Evolutionary conservation across 345 rosid genomes (phyloP), one percentile per base, ranked within the genome.

Genomic region (Cardiospermum halicacabum): DNA sequence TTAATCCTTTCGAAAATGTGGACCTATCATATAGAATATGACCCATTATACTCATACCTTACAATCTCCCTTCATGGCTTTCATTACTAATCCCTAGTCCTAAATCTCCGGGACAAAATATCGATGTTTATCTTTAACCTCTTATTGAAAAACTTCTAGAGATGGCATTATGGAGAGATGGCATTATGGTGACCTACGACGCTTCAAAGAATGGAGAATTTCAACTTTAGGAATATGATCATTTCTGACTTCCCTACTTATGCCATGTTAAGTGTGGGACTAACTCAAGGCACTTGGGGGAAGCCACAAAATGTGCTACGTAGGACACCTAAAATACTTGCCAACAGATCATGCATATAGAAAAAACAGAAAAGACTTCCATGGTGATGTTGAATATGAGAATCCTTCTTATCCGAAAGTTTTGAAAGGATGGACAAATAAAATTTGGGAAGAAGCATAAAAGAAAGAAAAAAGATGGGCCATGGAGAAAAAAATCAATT

Each of bases 81-180:
- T 32, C 53, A 22, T 53, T 54, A 13, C 25, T 21, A 1, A 31
- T 67, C 12, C 32, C 31, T 1, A 32, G 51, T 5, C 18, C n/a
- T 1, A 7, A 12, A 10, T 18, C 55, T 1, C 70, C 39, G 0
- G 60, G 53, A 56, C 28, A 7, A 42, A n/a, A 48, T 24, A 65
- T 65, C 36, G 70, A 55, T 57, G 56, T 56, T 2, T 55, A 56
- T 21, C 19, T 64, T 5, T n/a, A 51, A 32, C 70, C 54, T 22
- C n/a, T 67, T n/a, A 68, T 68, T 18, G 19, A 2, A 27, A 0
- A 6, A 9, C 0, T 43, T 1, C 26, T 22, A 0, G 22, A 18
- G 25, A 1, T 26, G 45, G 45, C 15, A 42, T 42, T 5, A 2
- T 42, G 48, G 18, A n/a, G n/a, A n/a, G n/a, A n/a, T n/a, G n/a